phyloP scores from a whole-genome alignment of 202 grass and related monocot genomes.

The Panicum virgatum region DNA sequence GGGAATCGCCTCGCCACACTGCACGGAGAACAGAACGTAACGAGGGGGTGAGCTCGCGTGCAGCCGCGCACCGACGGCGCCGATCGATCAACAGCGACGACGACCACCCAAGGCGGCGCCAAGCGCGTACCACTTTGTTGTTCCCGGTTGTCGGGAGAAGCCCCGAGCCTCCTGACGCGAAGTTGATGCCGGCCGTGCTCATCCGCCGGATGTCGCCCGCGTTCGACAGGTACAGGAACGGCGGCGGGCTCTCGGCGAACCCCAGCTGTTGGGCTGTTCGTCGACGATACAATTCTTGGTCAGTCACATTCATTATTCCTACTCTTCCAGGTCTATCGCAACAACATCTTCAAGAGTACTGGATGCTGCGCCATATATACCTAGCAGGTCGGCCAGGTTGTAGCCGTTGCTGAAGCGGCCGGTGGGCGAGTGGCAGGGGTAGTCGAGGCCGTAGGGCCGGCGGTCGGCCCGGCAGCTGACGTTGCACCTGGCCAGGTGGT shows the following conservation, averaged over 20 bases:
- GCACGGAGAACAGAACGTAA: background rate
- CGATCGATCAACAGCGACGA: background rate
- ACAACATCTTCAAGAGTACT: background rate
- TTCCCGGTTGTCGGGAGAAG: slow-evolving; percentile 40
- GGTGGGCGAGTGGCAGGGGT: slow-evolving; percentile 44
- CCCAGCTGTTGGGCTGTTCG: slow-evolving; percentile 55
- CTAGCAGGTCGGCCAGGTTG: slow-evolving; percentile 75
- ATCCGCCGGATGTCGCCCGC: background rate
- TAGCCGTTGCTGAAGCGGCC: slow-evolving; percentile 89
- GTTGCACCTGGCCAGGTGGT: slow-evolving; percentile 29
- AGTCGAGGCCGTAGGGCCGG: slow-evolving; percentile 61
- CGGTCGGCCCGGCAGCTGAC: slow-evolving; percentile 52
- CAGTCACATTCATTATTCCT: background rate
- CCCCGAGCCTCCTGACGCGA: slow-evolving; percentile 76
- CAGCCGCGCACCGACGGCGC: no score
- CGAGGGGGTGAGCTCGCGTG: no score
- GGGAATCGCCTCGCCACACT: slow-evolving; percentile 15
- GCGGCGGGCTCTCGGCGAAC: slow-evolving; percentile 61
- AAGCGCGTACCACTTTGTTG: background rate
- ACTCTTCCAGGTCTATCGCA: no score
- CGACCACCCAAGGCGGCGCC: background rate
- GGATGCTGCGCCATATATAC: slow-evolving; percentile 12
- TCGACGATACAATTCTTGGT: background rate
- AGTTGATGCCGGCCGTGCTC: slow-evolving; percentile 67
- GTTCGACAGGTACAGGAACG: slow-evolving; percentile 38